phyloP scores from a whole-genome alignment of 2,329 filamentous ascomycete genomes.

The Fusarium humuli region DNA sequence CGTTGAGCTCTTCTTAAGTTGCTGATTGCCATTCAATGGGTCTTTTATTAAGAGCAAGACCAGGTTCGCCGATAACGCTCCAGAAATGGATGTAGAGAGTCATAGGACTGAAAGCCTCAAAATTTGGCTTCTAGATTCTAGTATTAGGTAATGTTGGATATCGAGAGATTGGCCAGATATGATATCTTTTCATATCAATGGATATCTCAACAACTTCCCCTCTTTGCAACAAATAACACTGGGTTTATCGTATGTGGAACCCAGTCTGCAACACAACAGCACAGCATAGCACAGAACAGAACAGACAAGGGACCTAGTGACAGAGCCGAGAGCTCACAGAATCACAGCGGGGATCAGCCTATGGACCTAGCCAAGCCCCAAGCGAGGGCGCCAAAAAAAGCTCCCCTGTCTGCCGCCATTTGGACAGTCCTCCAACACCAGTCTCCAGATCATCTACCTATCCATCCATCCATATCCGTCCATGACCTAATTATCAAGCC shows the following conservation, averaged over 20 bases:
- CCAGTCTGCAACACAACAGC: conserved; percentile 8
- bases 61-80: neutral
- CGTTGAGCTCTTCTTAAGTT: neutral
- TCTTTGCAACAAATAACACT: conserved; percentile 2
- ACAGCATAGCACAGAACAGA: neutral
- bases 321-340: conserved; percentile 18
- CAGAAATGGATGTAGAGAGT: neutral
- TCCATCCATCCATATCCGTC: conserved; percentile 18
- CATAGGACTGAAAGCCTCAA: neutral
- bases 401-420: conserved; percentile 19
- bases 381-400: conserved; percentile 29
- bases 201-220: conserved; percentile 15
- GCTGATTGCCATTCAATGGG: neutral
- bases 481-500: conserved; percentile 27
- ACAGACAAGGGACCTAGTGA: conserved; percentile 10
- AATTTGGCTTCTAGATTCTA: neutral
- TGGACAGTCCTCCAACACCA: conserved; percentile 24
- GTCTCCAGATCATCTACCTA: conserved; percentile 29
- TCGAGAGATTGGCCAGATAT: neutral
- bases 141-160: neutral
- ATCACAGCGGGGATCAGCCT: conserved; percentile 29
- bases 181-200: conserved; percentile 11
- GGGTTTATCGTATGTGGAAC: conserved; percentile 21
- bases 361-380: conserved; percentile 17
- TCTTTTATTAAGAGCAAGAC: conserved; percentile 1